Evolutionary conservation across 1,284 basidiomycete species (phyloP).

Genomic region (Albatrellus sp.): DNA sequence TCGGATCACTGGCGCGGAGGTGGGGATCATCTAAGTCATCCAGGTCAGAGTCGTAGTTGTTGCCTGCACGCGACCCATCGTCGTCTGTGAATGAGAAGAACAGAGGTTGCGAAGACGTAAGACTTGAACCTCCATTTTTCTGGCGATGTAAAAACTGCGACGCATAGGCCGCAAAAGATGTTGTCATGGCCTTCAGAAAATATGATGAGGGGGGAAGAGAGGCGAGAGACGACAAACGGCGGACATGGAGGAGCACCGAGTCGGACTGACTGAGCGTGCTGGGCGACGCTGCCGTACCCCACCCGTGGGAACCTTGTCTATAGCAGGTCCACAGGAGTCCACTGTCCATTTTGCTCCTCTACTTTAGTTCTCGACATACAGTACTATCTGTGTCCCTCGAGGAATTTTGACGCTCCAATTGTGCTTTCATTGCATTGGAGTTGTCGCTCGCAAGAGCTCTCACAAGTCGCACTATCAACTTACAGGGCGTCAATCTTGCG

Average conservation of each 20-base stretch:
- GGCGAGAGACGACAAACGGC: neutral
- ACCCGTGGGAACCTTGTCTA: too few species aligned
- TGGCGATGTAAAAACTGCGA: constrained; percentile 52
- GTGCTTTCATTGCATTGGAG: too few species aligned
- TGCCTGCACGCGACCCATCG: constrained; percentile 45
- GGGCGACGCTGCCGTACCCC: too few species aligned
- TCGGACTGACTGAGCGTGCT: too few species aligned
- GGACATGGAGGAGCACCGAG: neutral
- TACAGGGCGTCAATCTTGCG: too few species aligned
- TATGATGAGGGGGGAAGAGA: neutral
- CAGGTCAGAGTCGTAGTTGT: constrained; percentile 35
- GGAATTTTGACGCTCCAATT: too few species aligned
- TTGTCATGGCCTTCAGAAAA: constrained; percentile 23
- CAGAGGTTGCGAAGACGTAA: constrained; percentile 59
- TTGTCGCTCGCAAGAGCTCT: too few species aligned
- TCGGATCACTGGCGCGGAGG: constrained; percentile 33
- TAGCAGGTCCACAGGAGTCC: too few species aligned
- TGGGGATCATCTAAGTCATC: constrained; percentile 68
- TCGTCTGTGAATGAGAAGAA: constrained; percentile 74
- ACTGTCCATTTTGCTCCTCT: too few species aligned
- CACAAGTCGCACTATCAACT: too few species aligned
- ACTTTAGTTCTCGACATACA: too few species aligned
- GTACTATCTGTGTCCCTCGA: too few species aligned
- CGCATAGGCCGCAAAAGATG: constrained; percentile 56
- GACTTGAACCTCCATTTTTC: constrained; percentile 28